A percentile compares a stretch with the other conserved stretches of the same genome.
These are phyloP conservation scores for Stenogyne calaminthoides DNA, from an alignment of 305 asterid genomes.

Conservation along the genomic window DNA sequence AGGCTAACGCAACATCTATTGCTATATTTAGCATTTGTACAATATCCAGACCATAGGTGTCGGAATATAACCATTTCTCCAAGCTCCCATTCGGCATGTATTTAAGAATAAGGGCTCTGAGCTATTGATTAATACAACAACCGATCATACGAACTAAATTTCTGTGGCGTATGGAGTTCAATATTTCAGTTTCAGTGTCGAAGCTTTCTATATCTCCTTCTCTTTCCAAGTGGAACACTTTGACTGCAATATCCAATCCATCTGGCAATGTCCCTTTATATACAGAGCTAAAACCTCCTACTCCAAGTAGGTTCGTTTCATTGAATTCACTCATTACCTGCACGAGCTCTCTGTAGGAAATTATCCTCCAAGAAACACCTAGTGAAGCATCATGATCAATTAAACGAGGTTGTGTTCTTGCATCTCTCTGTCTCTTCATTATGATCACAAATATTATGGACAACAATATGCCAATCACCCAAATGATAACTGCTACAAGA, in stretches of 20 bases:
- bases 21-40: conserved; percentile 32
- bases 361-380: conserved; percentile 21
- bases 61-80: conserved; percentile 35
- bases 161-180: conserved; percentile 37
- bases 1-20: conserved; percentile 35
- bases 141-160: conserved; percentile 31
- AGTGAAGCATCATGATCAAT: neutral
- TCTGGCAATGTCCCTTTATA: conserved; percentile 32
- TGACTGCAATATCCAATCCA: conserved; percentile 37
- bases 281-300: conserved; percentile 39
- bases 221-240: conserved; percentile 35
- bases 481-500: neutral
- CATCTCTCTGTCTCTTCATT: neutral
- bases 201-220: conserved; percentile 31
- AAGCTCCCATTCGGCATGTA: conserved; percentile 34
- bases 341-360: conserved; percentile 33
- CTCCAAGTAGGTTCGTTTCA: conserved; percentile 38
- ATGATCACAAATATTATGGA: neutral
- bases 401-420: neutral
- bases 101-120: conserved; percentile 28
- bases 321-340: conserved; percentile 31
- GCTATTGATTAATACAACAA: conserved; percentile 32
- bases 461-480: neutral
- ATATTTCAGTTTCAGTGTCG: conserved; percentile 28
- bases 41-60: neutral